Evolutionary conservation across 2,329 filamentous ascomycete genomes (phyloP), one percentile per base, ranked within the genome.

Genomic region (Fusarium sp.): DNA sequence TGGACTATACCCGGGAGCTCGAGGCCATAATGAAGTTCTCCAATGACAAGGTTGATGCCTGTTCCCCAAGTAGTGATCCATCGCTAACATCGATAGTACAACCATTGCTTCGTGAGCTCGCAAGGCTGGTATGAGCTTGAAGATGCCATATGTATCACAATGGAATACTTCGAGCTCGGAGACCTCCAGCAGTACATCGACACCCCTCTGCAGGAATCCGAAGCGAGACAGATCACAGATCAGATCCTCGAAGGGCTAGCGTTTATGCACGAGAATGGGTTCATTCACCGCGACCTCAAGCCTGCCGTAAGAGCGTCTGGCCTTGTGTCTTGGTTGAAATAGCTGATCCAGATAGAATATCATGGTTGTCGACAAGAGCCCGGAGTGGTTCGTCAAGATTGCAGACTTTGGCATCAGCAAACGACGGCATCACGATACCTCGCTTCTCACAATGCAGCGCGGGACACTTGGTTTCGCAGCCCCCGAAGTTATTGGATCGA

Each of bases 341-440:
- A 49, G 23, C 14, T 49, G 23, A 49, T 10, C 23, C 1, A 29
- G n/a, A 29, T 8, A 49, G 44, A 49, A 49, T 2, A 49, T 29
- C 6, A 49, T 49, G 14, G 44, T 49, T 0, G 44, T 49, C n/a
- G 34, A 56, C 20, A 36, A 25, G 20, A 34, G 18, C 14, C 53
- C 53, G 0, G 31, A 36, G 20, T 56, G 53, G 53, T 56, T 56
- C 20, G 53, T 56, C 20, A 56, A 56, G 53, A 56, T 56, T 40
- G 34, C 31, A 2, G 53, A 56, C 33, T 56, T 56, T 42, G 53
- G 53, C 16, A 56, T 56, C 31, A 56, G 53, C 53, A 56, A 40
- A n/a, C 53, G 53, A 13, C 18, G 53, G 14, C 53, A 56, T 29
- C 49, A 53, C 11, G 49, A 33, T 33, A 53, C 49, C 6, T 31